phyloP scores from a whole-genome alignment of 257 asterid species.

The Anisodus acutangulus region DNA sequence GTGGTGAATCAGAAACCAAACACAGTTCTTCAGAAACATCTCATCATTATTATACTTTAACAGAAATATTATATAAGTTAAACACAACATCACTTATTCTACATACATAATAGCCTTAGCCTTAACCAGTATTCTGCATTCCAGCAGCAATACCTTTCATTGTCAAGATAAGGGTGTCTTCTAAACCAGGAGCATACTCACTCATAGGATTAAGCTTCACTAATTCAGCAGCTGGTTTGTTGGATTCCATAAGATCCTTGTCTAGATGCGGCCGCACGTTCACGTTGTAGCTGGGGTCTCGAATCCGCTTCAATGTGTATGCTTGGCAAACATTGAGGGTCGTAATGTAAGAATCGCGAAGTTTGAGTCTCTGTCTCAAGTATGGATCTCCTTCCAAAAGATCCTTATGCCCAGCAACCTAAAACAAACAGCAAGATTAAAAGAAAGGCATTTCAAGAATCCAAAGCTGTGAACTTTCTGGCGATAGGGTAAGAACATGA shows the following conservation, averaged over 20 bases:
- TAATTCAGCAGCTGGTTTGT: conserved; percentile 78
- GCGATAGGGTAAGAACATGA: not conserved
- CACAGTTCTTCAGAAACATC: not conserved
- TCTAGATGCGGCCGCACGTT: conserved; percentile 68
- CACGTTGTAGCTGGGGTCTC: conserved; percentile 75
- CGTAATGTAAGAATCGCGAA: conserved; percentile 85
- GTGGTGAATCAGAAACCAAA: not conserved
- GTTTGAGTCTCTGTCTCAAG: conserved; percentile 87
- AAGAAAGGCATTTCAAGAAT: not conserved
- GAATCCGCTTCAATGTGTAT: conserved; percentile 78
- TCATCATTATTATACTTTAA: not conserved
- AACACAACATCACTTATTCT: not conserved
- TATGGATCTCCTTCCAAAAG: conserved; percentile 94
- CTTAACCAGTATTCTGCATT: conserved; percentile 84
- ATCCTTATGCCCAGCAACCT: conserved; percentile 92
- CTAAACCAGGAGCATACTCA: conserved; percentile 89
- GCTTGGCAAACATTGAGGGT: conserved; percentile 75
- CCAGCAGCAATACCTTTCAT: conserved; percentile 98
- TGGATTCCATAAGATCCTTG: conserved; percentile 64
- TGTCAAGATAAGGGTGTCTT: conserved; percentile 87
- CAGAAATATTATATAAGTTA: not conserved
- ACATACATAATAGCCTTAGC: conserved; percentile 5
- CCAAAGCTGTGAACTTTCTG: not conserved
- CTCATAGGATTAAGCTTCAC: conserved; percentile 84
- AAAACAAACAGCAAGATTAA: not conserved